phyloP scores from a whole-genome alignment of 495 filamentous ascomycete genomes.

The Lophiotrema nucula region DNA sequence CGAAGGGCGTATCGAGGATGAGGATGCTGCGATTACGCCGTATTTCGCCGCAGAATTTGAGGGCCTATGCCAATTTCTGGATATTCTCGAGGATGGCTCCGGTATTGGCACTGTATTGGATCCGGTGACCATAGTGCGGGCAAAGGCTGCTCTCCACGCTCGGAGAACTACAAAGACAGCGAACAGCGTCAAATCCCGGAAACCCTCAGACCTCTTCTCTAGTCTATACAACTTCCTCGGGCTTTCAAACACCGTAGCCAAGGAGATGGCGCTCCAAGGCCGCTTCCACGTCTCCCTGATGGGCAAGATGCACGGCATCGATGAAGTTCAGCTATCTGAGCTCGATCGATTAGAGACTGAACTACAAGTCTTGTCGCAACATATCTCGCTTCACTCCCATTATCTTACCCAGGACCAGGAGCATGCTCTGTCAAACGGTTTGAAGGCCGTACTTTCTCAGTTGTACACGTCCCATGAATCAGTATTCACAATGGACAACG shows the following conservation, averaged over 20 bases:
- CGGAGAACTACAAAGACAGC: conserved; percentile 21
- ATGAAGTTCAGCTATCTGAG: conserved; percentile 57
- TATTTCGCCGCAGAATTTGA: conserved; percentile 66
- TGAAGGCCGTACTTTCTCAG: not conserved
- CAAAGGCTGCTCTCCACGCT: conserved; percentile 21
- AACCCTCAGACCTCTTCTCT: not conserved
- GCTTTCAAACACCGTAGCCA: conserved; percentile 9
- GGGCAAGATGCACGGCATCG: conserved; percentile 53
- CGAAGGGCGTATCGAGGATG: conserved; percentile 18
- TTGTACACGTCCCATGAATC: conserved; percentile 9
- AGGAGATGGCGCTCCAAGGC: conserved; percentile 49
- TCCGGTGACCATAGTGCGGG: not conserved
- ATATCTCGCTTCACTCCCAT: conserved; percentile 31
- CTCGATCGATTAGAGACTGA: conserved; percentile 66
- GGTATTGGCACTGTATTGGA: not conserved
- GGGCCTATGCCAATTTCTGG: conserved; percentile 59
- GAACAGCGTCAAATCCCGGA: not conserved
- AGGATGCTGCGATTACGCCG: conserved; percentile 26
- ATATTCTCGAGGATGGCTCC: conserved; percentile 8
- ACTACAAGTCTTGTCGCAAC: conserved; percentile 56
- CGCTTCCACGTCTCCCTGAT: conserved; percentile 57
- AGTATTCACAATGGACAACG: not conserved
- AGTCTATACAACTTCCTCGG: conserved; percentile 12
- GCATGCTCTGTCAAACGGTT: conserved; percentile 1
- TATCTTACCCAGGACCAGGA: conserved; percentile 35